Conservation (phyloP, 1,284 basidiomycete genomes). For the Quambalaria eucalypti region DNA sequence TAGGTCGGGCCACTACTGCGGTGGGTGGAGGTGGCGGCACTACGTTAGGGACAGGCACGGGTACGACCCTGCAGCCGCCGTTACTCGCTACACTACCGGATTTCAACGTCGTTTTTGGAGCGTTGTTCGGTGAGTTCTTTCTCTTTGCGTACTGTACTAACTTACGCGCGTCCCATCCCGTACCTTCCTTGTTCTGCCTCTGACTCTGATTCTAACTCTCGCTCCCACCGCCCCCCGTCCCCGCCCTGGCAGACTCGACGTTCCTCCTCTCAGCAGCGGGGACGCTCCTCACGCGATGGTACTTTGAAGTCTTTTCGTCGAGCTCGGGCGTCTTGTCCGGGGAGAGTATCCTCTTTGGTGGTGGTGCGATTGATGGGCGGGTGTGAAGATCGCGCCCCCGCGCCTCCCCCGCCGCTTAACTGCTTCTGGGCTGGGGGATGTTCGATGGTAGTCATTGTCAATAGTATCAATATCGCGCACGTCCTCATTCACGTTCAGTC, state of each 20-base stretch:
- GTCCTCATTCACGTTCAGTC: too few relatives aligned
- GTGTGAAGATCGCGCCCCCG: too few relatives aligned
- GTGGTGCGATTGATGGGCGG: neutral
- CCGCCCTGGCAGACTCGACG: neutral
- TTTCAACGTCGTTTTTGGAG: constrained; percentile 48
- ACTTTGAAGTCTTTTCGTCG: too few relatives aligned
- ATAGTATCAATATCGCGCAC: too few relatives aligned
- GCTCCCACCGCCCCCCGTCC: neutral
- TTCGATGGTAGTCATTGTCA: too few relatives aligned
- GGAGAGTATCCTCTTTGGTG: neutral
- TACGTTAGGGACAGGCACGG: neutral
- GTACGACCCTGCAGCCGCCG: constrained; percentile 4
- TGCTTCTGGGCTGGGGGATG: too few relatives aligned
- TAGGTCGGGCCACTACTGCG: neutral
- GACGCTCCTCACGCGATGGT: neutral
- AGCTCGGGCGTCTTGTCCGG: too few relatives aligned
- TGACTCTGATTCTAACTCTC: neutral
- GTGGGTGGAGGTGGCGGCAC: neutral
- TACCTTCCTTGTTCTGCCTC: neutral
- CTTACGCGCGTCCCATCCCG: neutral
- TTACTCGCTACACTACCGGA: constrained; percentile 47
- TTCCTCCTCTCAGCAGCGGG: neutral
- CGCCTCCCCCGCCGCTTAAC: too few relatives aligned
- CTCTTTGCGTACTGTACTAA: too few relatives aligned
- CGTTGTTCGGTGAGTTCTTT: constrained; percentile 48